Evolutionary conservation across 2,329 filamentous ascomycete genomes (phyloP).

Genomic region (Colletotrichum tanaceti): DNA sequence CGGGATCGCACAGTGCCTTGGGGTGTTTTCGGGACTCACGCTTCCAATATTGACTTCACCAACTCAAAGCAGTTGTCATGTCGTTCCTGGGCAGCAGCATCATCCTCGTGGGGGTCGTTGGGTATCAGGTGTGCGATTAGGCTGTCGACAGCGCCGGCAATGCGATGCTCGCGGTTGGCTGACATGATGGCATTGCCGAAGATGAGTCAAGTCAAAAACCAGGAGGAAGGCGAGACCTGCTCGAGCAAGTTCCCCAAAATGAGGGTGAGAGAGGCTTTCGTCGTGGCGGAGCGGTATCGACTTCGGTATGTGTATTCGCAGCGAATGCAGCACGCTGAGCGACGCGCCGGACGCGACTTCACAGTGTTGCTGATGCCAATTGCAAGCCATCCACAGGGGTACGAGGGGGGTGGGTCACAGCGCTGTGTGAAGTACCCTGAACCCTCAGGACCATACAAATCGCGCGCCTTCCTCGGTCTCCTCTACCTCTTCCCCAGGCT

Average conservation of each 20-base stretch:
- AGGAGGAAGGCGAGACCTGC: background rate
- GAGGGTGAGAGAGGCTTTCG: background rate
- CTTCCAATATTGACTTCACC: conserved; percentile 63
- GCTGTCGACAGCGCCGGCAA: conserved; percentile 82
- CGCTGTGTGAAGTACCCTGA: background rate
- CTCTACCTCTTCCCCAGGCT: conserved; percentile 43
- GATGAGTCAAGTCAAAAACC: conserved; percentile 11
- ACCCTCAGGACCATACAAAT: background rate
- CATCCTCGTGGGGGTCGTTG: conserved; percentile 71
- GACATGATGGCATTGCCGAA: conserved; percentile 41
- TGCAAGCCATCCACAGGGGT: conserved; percentile 25
- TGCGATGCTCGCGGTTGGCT: conserved; percentile 65
- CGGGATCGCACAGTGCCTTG: background rate
- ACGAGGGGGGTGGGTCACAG: conserved; percentile 26
- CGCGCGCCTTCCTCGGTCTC: conserved; percentile 39
- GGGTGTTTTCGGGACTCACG: conserved; percentile 51
- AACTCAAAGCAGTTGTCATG: conserved; percentile 71
- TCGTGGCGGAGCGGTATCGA: conserved; percentile 8
- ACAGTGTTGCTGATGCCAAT: conserved; percentile 27
- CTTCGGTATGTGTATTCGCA: conserved; percentile 24
- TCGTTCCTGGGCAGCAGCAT: conserved; percentile 74
- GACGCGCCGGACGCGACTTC: conserved; percentile 41
- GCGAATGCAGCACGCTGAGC: conserved; percentile 14
- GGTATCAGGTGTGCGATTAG: conserved; percentile 81
- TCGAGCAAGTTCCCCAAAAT: background rate